phyloP scores from a whole-genome alignment of 2,329 filamentous ascomycete genomes.

The Fusarium sp. region DNA sequence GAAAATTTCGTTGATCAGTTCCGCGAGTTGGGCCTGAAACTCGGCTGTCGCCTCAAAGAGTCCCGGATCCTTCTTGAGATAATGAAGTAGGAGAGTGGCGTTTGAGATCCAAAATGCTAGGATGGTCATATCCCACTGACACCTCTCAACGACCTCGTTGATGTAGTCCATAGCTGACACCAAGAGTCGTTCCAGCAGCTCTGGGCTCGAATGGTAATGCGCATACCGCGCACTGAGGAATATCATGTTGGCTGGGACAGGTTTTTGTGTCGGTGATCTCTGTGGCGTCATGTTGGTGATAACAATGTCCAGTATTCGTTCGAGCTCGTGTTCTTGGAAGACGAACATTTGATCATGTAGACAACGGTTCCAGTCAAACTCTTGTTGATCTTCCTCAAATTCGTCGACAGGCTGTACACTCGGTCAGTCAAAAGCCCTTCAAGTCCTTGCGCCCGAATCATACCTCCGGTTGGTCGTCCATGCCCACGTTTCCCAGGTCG shows the following conservation, averaged over 20 bases:
- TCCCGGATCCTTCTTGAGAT: slow-evolving; percentile 92
- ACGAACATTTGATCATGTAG: slow-evolving; percentile 99
- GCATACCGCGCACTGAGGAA: slow-evolving; percentile 96
- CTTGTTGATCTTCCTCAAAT: slow-evolving; percentile 86
- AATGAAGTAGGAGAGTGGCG: slow-evolving; percentile 92
- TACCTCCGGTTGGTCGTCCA: slow-evolving; percentile 95
- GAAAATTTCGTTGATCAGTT: slow-evolving; percentile 97
- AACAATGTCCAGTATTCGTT: slow-evolving; percentile 91
- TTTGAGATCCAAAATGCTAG: slow-evolving; percentile 99
- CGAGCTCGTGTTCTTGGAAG: slow-evolving; percentile 93
- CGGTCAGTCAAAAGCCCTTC: neutral
- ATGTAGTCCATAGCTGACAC: slow-evolving; percentile 93
- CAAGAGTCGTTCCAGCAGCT: slow-evolving; percentile 83
- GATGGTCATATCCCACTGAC: slow-evolving; percentile 99
- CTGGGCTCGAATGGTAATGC: slow-evolving; percentile 91
- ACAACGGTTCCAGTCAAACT: slow-evolving; percentile 95
- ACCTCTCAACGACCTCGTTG: slow-evolving; percentile 92
- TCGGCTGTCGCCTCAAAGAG: slow-evolving; percentile 83
- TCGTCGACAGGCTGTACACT: slow-evolving; percentile 74
- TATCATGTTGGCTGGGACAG: slow-evolving; percentile 95
- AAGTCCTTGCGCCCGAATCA: slow-evolving; percentile 40
- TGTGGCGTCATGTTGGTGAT: slow-evolving; percentile 99
- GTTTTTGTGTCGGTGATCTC: slow-evolving; percentile 94
- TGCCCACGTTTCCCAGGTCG: slow-evolving; percentile 91
- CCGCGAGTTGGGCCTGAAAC: slow-evolving; percentile 92